Percentiles rank a stretch among this genome's conserved stretches.
Evolutionary conservation across 371 early-diverging fungal genomes (phyloP).

Genomic region (Mucor piriformis): DNA sequence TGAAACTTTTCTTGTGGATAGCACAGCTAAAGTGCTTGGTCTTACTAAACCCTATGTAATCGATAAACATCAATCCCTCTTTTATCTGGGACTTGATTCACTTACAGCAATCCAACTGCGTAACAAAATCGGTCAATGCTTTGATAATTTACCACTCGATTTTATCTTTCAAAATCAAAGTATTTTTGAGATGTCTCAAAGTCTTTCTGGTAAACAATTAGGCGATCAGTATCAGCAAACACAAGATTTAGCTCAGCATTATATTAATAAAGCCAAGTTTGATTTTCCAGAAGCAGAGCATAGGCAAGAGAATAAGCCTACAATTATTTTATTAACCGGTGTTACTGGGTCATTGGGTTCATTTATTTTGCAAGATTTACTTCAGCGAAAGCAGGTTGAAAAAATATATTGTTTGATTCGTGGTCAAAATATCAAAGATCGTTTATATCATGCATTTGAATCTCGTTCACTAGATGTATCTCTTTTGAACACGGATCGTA

Average conservation of each 20-base stretch:
- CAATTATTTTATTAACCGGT: constrained; percentile 40
- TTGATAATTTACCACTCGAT: constrained; percentile 30
- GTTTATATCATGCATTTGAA: constrained; percentile 27
- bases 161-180: constrained; percentile 36
- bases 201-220: background rate
- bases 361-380: constrained; percentile 32
- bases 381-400: constrained; percentile 19
- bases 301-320: too few relatives aligned
- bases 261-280: constrained; percentile 20
- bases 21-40: too few relatives aligned
- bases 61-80: constrained; percentile 9
- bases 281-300: constrained; percentile 20
- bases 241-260: constrained; percentile 9
- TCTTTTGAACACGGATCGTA: constrained; percentile 7
- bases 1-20: too few relatives aligned
- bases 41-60: too few relatives aligned
- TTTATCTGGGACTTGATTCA: constrained; percentile 27
- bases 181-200: constrained; percentile 14
- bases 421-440: constrained; percentile 4
- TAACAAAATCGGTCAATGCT: constrained; percentile 33
- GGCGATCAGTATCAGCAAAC: constrained; percentile 11
- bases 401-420: constrained; percentile 38
- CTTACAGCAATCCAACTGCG: constrained; percentile 19
- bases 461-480: constrained; percentile 24
- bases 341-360: constrained; percentile 49